Evolutionary conservation across 2,329 filamentous ascomycete genomes (phyloP), one percentile per base, ranked within the genome.

Genomic region (Chrysoporthe austroafricana): DNA sequence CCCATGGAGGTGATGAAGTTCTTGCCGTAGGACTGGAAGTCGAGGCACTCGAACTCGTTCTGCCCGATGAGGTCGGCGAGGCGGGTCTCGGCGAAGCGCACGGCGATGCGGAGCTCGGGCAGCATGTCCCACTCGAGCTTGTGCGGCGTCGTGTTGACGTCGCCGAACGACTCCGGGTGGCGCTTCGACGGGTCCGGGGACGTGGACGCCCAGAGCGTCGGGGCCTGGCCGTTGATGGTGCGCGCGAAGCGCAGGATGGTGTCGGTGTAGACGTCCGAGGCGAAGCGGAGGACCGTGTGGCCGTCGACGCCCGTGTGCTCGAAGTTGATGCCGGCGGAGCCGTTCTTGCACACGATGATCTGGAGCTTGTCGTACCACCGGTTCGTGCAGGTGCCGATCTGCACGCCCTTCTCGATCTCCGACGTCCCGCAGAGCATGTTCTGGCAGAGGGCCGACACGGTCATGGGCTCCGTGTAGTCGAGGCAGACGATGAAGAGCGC

Each of bases 301-400:
- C 96, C 96, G 75, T 99, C 96, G 5, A 99, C 95, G 72, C 96
- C 96, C 0, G 96, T 99, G 76, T 99, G 96, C 78, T 99, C 96
- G 74, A 99, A 98, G 81, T 99, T 99, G 87, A 99, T 98, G 6
- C 96, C 96, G 0, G 96, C 96, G 76, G 93, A 97, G 67, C 96
- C 96, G 79, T 98, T 99, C 82, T 97, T 97, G 85, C 96, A 98
- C 62, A 99, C 96, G 65, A 99, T 98, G 70, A 99, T 97, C 77
- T 99, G 96, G 60, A 99, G 85, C 82, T 99, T 99, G 81, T 99
- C 96, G 76, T 99, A 99, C 96, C 96, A 99, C 70, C 96, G 86
- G 79, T 99, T 99, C 16, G 95, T 97, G 80, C 96, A 99, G 1
- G 96, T 98, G 42, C 96, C 96, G 57, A 97, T 94, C 79, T 99